These are phyloP conservation scores for Neopestalotiopsis sp. DNA, from an alignment of 2,329 filamentous ascomycete genomes.

Conservation along the genomic window DNA sequence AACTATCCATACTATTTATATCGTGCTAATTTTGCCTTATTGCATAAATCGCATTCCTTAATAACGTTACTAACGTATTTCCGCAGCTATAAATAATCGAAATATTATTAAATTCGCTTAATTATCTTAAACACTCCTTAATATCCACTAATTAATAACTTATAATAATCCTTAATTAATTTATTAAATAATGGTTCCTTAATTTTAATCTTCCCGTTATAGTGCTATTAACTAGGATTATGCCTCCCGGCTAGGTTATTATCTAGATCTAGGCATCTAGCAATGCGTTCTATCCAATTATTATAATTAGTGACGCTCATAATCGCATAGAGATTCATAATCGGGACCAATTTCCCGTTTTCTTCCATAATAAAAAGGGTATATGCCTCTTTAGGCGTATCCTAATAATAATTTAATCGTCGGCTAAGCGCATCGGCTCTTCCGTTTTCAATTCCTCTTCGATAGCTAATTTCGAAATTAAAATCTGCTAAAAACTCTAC, in stretches of 20 bases:
- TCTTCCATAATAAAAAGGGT: not conserved
- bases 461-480: not conserved
- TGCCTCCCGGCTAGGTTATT: too few species aligned
- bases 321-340: not conserved
- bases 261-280: too few species aligned
- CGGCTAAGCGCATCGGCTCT: not conserved
- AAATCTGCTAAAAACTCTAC: slow-evolving; percentile 12
- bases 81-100: not conserved
- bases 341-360: not conserved
- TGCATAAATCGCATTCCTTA: not conserved
- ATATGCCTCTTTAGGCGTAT: not conserved
- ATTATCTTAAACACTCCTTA: not conserved
- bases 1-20: not conserved
- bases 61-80: not conserved
- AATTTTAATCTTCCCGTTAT: not conserved
- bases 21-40: not conserved
- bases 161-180: not conserved
- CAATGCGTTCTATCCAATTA: not conserved
- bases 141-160: not conserved
- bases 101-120: not conserved
- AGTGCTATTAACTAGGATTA: not conserved
- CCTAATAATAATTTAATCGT: not conserved
- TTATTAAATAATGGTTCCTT: not conserved
- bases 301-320: not conserved
- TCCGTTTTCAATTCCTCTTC: not conserved